These are phyloP conservation scores for Hygrophorus pudorinus DNA, from an alignment of 768 basidiomycete species.

Conservation along the genomic window DNA sequence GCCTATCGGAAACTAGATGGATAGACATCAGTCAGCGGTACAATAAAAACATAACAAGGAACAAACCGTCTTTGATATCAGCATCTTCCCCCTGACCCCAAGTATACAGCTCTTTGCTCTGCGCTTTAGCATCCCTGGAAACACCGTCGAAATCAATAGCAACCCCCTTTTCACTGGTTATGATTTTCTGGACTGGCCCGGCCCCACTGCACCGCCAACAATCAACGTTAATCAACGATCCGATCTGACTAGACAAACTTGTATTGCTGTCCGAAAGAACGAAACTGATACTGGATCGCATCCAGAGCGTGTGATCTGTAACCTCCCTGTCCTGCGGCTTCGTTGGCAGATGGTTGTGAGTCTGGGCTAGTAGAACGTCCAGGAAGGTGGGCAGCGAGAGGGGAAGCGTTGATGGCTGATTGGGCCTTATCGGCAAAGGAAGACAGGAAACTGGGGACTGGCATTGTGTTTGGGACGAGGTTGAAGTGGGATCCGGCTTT, in stretches of 20 bases:
- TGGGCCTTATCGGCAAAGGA: constrained; percentile 73
- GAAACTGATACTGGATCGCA: constrained; percentile 60
- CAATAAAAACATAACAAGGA: constrained; percentile 5
- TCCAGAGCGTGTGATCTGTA: constrained; percentile 49
- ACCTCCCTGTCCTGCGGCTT: constrained; percentile 31
- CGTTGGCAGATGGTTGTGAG: constrained; percentile 31
- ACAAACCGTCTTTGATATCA: constrained; percentile 69
- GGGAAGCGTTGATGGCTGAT: constrained; percentile 52
- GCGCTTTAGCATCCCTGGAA: constrained; percentile 54
- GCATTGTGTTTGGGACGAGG: constrained; percentile 28
- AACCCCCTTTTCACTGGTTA: constrained; percentile 70
- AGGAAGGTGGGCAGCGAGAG: constrained; percentile 34
- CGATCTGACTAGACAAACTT: constrained; percentile 30
- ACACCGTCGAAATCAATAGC: constrained; percentile 64
- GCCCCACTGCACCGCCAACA: constrained; percentile 33
- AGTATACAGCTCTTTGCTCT: constrained; percentile 77
- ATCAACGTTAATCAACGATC: constrained; percentile 8
- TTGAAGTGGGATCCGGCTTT: constrained; percentile 10
- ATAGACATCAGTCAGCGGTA: constrained; percentile 6
- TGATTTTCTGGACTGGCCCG: constrained; percentile 64
- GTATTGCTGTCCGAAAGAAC: constrained; percentile 68
- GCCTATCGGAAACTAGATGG: constrained; percentile 58
- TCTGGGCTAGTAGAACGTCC: constrained; percentile 27
- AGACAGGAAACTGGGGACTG: constrained; percentile 52
- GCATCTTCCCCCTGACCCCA: constrained; percentile 69